phyloP scores from a whole-genome alignment of 306 rosid genomes.

The Prunus campanulata region DNA sequence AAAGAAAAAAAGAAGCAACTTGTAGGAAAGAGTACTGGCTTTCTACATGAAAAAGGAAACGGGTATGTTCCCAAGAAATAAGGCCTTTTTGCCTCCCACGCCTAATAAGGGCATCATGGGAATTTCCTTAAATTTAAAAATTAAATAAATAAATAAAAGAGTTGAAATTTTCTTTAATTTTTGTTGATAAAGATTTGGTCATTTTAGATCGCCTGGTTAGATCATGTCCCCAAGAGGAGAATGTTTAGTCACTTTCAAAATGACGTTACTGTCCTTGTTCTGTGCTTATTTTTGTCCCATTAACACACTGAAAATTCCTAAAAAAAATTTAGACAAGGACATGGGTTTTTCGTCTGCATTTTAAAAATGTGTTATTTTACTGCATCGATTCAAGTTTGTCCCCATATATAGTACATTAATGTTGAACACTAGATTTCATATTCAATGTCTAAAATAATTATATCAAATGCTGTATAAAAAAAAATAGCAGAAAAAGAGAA shows the following conservation, averaged over 20 bases:
- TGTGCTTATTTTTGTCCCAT: not conserved
- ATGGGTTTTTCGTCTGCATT: constrained; percentile 5
- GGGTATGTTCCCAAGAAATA: constrained; percentile 25
- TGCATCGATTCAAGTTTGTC: not conserved
- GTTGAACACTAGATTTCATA: not conserved
- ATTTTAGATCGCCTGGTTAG: constrained; percentile 35
- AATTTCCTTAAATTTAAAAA: not conserved
- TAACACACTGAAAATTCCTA: not conserved
- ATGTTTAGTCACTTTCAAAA: constrained; percentile 51
- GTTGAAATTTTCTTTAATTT: not conserved
- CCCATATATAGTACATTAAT: not conserved
- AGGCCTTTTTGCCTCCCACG: constrained; percentile 58
- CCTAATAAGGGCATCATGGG: constrained; percentile 36
- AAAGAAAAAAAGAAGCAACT: constrained; percentile 12
- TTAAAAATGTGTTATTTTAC: not conserved
- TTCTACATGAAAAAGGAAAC: constrained; percentile 29
- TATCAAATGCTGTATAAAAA: not conserved
- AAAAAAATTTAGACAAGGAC: not conserved
- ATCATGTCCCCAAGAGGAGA: constrained; percentile 27
- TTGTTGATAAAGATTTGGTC: constrained; percentile 19
- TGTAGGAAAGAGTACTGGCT: constrained; percentile 34
- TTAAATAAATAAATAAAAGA: too few relatives aligned
- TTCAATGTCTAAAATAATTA: not conserved
- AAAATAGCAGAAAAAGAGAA: not conserved
- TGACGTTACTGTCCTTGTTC: constrained; percentile 29